Conservation (phyloP, 306 rosid genomes). For the Casuarina cunninghamiana region DNA sequence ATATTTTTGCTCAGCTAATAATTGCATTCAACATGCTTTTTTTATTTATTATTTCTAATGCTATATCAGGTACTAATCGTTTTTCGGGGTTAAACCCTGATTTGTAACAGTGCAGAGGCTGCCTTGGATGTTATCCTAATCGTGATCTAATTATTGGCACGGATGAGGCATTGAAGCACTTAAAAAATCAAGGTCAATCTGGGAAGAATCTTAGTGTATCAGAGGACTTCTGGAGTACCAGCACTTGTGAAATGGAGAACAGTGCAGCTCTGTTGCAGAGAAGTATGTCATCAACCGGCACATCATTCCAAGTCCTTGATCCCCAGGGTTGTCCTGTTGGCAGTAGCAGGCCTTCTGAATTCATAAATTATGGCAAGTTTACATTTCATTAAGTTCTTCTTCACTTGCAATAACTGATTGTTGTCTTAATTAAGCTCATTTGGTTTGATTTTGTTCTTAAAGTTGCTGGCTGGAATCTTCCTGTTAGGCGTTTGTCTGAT, state of each 20-base stretch:
- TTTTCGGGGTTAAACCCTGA: conserved; percentile 50
- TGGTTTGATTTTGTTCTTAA: not conserved
- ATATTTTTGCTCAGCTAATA: not conserved
- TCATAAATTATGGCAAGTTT: conserved; percentile 76
- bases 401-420: conserved; percentile 15
- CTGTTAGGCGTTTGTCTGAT: not conserved
- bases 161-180: conserved; percentile 49
- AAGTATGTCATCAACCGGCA: conserved; percentile 44
- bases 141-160: conserved; percentile 36
- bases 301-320: conserved; percentile 42
- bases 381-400: conserved; percentile 7
- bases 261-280: conserved; percentile 51
- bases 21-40: not conserved
- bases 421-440: conserved; percentile 8
- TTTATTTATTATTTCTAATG: conserved; percentile 7
- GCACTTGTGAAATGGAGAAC: conserved; percentile 61
- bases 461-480: not conserved
- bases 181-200: conserved; percentile 39
- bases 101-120: conserved; percentile 94
- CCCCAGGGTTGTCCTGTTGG: conserved; percentile 40
- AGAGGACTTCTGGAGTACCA: conserved; percentile 74
- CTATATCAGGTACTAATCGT: conserved; percentile 44
- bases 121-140: conserved; percentile 63
- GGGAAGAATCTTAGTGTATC: conserved; percentile 48
- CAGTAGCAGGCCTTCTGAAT: conserved; percentile 55